Conservation (phyloP, 1,139 yeast species). For the Diutina scorzettiae region DNA sequence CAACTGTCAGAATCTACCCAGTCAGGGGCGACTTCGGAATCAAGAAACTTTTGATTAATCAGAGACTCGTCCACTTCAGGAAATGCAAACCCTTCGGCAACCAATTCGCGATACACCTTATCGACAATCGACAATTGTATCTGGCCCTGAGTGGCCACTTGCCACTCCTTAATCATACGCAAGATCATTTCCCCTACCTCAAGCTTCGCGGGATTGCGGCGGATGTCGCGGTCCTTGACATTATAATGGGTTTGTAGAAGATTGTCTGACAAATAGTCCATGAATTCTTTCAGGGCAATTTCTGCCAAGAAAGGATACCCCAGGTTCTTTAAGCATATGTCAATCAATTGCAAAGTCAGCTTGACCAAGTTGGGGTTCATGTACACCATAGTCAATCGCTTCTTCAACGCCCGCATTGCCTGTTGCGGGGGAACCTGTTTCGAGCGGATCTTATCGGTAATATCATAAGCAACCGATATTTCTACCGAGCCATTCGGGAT, state of each 20-base stretch:
- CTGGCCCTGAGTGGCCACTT: constrained; percentile 59
- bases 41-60: constrained; percentile 47
- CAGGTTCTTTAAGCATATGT: constrained; percentile 85
- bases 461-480: constrained; percentile 66
- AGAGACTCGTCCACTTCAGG: constrained; percentile 39
- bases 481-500: constrained; percentile 91
- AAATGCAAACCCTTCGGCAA: constrained; percentile 54
- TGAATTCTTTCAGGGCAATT: constrained; percentile 73
- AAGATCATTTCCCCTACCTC: constrained; percentile 52
- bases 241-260: constrained; percentile 21
- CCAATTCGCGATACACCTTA: constrained; percentile 46
- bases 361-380: constrained; percentile 66
- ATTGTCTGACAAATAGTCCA: constrained; percentile 51
- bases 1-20: constrained; percentile 96
- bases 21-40: constrained; percentile 90
- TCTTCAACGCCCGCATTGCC: constrained; percentile 75
- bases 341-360: constrained; percentile 65
- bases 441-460: constrained; percentile 79
- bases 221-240: constrained; percentile 19
- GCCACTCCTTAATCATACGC: constrained; percentile 66
- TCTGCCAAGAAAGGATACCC: constrained; percentile 79
- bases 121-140: constrained; percentile 56
- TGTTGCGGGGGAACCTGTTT: constrained; percentile 74
- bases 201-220: constrained; percentile 21
- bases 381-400: constrained; percentile 49